Conservation (phyloP, 768 basidiomycete species). For the Collybia sp. region DNA sequence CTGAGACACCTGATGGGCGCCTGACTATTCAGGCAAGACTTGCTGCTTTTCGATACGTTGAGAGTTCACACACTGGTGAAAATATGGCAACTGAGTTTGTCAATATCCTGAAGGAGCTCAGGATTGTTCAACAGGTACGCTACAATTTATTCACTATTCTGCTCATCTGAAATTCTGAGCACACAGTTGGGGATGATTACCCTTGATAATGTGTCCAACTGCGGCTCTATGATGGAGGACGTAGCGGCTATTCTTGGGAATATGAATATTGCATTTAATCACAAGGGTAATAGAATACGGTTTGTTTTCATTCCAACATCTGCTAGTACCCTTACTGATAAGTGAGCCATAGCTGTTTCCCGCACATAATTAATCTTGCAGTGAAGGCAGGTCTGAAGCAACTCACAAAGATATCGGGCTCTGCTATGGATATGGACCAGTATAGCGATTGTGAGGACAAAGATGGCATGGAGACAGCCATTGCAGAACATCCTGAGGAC, state of each 20-base stretch:
- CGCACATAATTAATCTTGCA: conserved; percentile 13
- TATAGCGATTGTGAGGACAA: not conserved
- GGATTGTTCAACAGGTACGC: too few relatives aligned
- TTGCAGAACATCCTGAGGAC: not conserved
- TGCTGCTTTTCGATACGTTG: too few relatives aligned
- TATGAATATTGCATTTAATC: conserved; percentile 10
- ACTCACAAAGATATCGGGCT: conserved; percentile 1
- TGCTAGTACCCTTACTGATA: not conserved
- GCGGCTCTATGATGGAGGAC: conserved; percentile 24
- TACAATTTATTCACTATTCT: too few relatives aligned
- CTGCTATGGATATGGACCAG: not conserved
- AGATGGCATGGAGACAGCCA: not conserved
- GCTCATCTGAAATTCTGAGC: too few relatives aligned
- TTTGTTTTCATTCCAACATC: not conserved
- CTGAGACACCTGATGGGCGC: too few relatives aligned
- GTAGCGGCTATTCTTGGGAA: conserved; percentile 9
- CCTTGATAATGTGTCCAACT: conserved; percentile 31
- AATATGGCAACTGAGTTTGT: too few relatives aligned
- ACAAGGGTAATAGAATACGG: conserved; percentile 13
- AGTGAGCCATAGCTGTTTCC: conserved; percentile 11
- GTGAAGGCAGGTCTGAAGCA: conserved; percentile 10
- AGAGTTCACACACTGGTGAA: too few relatives aligned
- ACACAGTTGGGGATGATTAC: conserved; percentile 23
- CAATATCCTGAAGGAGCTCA: too few relatives aligned
- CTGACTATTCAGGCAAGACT: too few relatives aligned